Percentiles rank a stretch among this genome's conserved stretches.
Evolutionary conservation across 2,329 filamentous ascomycete genomes (phyloP).

Genomic region (Graphium sp.): DNA sequence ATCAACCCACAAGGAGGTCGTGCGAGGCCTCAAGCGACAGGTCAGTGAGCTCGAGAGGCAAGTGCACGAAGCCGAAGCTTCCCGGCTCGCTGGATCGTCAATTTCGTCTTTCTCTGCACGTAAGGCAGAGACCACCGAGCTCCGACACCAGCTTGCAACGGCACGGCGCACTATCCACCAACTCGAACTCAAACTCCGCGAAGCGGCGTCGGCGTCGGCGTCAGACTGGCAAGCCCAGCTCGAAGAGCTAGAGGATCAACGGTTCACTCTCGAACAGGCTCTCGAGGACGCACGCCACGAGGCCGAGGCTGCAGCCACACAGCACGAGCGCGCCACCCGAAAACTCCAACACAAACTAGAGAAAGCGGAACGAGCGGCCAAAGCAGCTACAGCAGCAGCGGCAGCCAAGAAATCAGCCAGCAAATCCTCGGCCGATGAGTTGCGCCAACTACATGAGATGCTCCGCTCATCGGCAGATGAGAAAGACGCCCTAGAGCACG

Average conservation of each 20-base stretch:
- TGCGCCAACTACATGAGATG: constrained; percentile 41
- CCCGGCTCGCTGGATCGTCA: constrained; percentile 25
- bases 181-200: constrained; percentile 27
- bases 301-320: constrained; percentile 25
- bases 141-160: constrained; percentile 43
- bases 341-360: constrained; percentile 31
- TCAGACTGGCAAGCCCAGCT: constrained; percentile 36
- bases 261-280: constrained; percentile 38
- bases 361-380: constrained; percentile 29
- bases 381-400: constrained; percentile 12
- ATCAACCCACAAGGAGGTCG: constrained; percentile 39
- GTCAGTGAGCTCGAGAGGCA: constrained; percentile 51
- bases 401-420: constrained; percentile 15
- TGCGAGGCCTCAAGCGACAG: constrained; percentile 47
- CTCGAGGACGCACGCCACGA: constrained; percentile 36
- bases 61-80: constrained; percentile 45
- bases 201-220: constrained; percentile 22
- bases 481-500: constrained; percentile 53
- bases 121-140: constrained; percentile 38
- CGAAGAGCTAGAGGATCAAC: constrained; percentile 40
- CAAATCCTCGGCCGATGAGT: constrained; percentile 29
- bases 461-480: constrained; percentile 47
- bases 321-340: constrained; percentile 23
- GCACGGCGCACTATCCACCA: constrained; percentile 44
- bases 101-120: constrained; percentile 30